Evolutionary conservation across 2,329 filamentous ascomycete species (phyloP).

Genomic region (Ophidiomyces ophidiicola): DNA sequence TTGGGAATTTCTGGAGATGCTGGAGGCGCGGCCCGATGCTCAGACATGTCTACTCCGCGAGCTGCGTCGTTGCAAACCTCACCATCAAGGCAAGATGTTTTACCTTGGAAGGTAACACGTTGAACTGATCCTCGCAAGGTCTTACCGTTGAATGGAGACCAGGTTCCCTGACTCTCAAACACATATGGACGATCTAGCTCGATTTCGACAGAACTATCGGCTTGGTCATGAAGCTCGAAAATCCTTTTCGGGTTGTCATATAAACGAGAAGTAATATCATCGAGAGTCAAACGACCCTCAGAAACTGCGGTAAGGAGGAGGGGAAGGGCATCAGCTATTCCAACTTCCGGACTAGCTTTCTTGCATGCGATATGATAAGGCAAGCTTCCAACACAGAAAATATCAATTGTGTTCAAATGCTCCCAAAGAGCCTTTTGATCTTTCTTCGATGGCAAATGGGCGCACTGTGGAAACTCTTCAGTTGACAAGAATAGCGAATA

Average conservation of each 20-base stretch:
- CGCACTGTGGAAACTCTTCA: constrained; percentile 55
- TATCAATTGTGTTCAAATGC: constrained; percentile 58
- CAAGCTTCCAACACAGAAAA: constrained; percentile 67
- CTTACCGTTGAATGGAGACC: constrained; percentile 63
- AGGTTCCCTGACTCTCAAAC: constrained; percentile 40
- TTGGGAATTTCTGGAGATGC: constrained; percentile 28
- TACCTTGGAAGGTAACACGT: constrained; percentile 62
- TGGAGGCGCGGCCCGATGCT: constrained; percentile 40
- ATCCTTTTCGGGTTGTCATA: constrained; percentile 71
- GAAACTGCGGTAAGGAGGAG: constrained; percentile 63
- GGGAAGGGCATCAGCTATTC: constrained; percentile 61
- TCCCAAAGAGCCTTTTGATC: constrained; percentile 67
- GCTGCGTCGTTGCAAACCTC: constrained; percentile 45
- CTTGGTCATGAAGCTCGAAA: constrained; percentile 70
- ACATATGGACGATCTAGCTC: constrained; percentile 62
- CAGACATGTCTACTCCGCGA: constrained; percentile 64
- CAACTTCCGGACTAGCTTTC: constrained; percentile 47
- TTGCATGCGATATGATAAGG: constrained; percentile 60
- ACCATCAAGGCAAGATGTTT: constrained; percentile 64
- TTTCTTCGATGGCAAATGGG: constrained; percentile 51
- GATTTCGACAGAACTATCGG: constrained; percentile 59
- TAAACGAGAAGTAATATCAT: constrained; percentile 58
- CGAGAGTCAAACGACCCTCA: constrained; percentile 59
- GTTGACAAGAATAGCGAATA: constrained; percentile 65
- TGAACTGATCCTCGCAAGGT: constrained; percentile 58